Evolutionary conservation across 495 filamentous ascomycete species (phyloP), one percentile per base, ranked within the genome.

Genomic region (Recurvomyces mirabilis): DNA sequence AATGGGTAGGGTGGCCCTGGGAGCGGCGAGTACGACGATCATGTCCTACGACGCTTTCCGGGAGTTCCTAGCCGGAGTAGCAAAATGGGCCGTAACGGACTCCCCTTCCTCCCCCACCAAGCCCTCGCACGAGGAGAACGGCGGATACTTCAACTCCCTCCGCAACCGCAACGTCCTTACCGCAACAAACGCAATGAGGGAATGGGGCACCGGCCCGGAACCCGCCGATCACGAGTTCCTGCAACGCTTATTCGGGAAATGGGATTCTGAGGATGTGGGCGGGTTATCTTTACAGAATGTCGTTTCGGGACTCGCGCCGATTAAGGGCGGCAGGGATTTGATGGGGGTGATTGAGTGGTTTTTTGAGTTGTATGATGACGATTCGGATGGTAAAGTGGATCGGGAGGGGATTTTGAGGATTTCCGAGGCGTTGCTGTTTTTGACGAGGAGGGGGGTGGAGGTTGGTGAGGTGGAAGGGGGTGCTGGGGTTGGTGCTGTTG

Each of bases 31-130:
- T 57, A 69, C 75, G 3, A 89, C 85, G 10, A 64, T 86, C 46
- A 96, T 98, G 91, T 86, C 95, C 57, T 98, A 96, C 59, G 82
- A 91, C 62, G 86, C 81, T 10, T 98, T 95, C 63, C 71, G 89
- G 38, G 87, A 96, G 44, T 94, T 98, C 52, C 69, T 98, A 10
- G 84, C 89, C 1, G 81, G 78, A 14, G 84, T 94, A 28, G 71
- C 86, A 0, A 83, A 77, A 65, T 98, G 91, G 91, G 93, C 89
- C 13, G 75, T 89, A 31, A 82, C 84, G 3, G 91, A 95, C 36
- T 73, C 77, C 3, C 81, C 81, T 4, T 65, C 53, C 29, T 52
- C 71, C 1, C 71, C 78, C 1, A 69, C 72, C 28, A 74, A 76
- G 41, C 68, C 75, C n/a, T 65, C 65, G 1, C 44, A 59, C 9